Conservation (phyloP, 352 stramenopile species). For the Phytophthora citrophthora region DNA sequence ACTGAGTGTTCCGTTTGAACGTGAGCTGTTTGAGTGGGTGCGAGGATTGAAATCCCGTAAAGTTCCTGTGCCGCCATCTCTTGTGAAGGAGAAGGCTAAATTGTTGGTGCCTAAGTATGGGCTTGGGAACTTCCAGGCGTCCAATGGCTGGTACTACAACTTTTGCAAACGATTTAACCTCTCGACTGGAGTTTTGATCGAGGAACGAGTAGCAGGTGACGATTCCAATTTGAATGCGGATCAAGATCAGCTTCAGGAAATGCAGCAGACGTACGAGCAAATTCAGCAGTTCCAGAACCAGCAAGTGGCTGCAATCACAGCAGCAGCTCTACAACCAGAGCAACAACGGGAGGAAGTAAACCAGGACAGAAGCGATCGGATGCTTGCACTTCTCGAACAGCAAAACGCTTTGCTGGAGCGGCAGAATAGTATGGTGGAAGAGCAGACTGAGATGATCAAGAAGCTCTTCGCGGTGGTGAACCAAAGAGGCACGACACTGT, state of each 20-base stretch:
- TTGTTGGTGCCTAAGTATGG: conserved; percentile 54
- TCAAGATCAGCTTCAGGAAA: conserved; percentile 25
- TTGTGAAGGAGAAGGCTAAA: conserved; percentile 61
- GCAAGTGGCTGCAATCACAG: conserved; percentile 24
- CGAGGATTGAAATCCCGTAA: conserved; percentile 49
- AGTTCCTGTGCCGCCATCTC: conserved; percentile 50
- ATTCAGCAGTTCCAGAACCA: conserved; percentile 41
- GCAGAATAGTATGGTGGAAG: conserved; percentile 45
- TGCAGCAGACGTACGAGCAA: conserved; percentile 34
- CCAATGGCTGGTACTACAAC: conserved; percentile 64
- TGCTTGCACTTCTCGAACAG: conserved; percentile 43
- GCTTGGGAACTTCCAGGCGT: conserved; percentile 49
- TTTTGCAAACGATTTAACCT: conserved; percentile 55
- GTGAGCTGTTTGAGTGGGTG: conserved; percentile 55
- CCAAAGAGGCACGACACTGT: conserved; percentile 9
- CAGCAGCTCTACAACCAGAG: conserved; percentile 7
- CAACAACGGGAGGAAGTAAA: conserved; percentile 16
- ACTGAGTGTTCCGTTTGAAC: conserved; percentile 47
- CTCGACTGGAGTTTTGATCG: conserved; percentile 33
- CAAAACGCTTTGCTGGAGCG: conserved; percentile 43
- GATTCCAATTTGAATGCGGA: conserved; percentile 17
- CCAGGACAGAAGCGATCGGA: conserved; percentile 38
- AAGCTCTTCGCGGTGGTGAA: conserved; percentile 37
- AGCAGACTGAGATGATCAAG: conserved; percentile 43
- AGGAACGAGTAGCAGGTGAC: conserved; percentile 19